A percentile compares a stretch with the other conserved stretches of the same genome.
Conservation (phyloP, 1,284 basidiomycete genomes). For the Trametes hirsuta region DNA sequence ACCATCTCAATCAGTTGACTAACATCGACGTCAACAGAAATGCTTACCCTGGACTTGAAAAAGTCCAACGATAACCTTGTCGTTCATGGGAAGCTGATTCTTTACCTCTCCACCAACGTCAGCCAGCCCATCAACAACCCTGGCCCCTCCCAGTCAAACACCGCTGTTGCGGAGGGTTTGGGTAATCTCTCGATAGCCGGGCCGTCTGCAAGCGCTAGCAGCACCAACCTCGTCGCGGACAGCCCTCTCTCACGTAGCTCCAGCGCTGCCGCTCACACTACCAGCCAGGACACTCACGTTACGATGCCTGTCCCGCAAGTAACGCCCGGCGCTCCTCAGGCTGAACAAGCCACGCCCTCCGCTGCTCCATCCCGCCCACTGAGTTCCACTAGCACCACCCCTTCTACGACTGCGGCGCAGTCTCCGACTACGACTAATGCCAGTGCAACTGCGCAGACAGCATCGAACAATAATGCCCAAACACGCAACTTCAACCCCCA, state of each 20-base stretch:
- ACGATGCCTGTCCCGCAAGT: conserved; percentile 45
- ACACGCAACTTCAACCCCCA: conserved; percentile 65
- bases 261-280: conserved; percentile 35
- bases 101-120: conserved; percentile 76
- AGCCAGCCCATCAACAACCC: conserved; percentile 55
- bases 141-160: conserved; percentile 42
- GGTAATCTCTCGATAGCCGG: conserved; percentile 34
- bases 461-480: conserved; percentile 40
- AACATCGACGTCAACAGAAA: conserved; percentile 48
- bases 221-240: conserved; percentile 37
- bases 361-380: conserved; percentile 33
- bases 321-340: conserved; percentile 34
- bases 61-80: conserved; percentile 87
- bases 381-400: conserved; percentile 30
- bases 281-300: conserved; percentile 29
- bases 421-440: conserved; percentile 37
- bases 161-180: conserved; percentile 36
- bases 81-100: conserved; percentile 85
- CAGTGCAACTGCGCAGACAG: conserved; percentile 40
- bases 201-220: conserved; percentile 37
- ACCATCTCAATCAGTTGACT: not conserved
- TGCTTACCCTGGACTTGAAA: conserved; percentile 81
- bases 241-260: conserved; percentile 37
- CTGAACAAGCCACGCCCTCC: conserved; percentile 24
- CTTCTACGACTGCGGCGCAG: conserved; percentile 24